Base-by-base conservation (phyloP, 352 stramenopile genomes). In the Achlya hypogyna region DNA sequence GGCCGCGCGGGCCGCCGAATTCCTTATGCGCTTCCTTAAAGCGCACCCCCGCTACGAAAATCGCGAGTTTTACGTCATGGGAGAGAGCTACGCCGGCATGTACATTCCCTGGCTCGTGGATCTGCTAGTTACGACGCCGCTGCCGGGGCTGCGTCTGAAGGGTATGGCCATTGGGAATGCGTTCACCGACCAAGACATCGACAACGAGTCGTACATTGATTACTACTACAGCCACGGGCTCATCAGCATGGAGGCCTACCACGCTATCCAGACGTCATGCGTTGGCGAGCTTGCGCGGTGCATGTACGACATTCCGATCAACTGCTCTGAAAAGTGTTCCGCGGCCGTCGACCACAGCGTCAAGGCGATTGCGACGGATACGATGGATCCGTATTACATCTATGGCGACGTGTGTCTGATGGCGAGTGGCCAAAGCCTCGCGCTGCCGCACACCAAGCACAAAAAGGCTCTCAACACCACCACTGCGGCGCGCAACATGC, bases 11-110 rank as follows among this genome's bases (percentile, higher is more conserved):
- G 69, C 82, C 22, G 75, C 81, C 43, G 56, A 84, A 60, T 84
- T 96, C 69, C 53, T 97, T 12, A 65, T 72, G 22, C 70, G 74
- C 49, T 97, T 96, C 74, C 77, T 96, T n/a, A 70, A 70, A 20
- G 74, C 75, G 27, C 96, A 95, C 70, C 77, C 82, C 22, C 75
- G 88, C 52, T 75, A 92, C 12, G 69, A 81, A 28, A 59, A 60
- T 51, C 79, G 79, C n/a, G 75, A 86, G 12, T 87, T 96, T 34
- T 95, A 87, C 77, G 78, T 97, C 60, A 92, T 78, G 4, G 85
- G 83, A 14, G 89, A 97, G 78, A 93, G 78, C 54, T 96, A 96
- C 72, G 88, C 81, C 31, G 88, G 88, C 14, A 81, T 95, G 62
- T 96, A 97, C 75, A 83, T 96, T 43, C 87, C 87, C 31, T 92